Evolutionary conservation across 176 grass and related monocot genomes (phyloP).

Genomic region (Avena sativa): DNA sequence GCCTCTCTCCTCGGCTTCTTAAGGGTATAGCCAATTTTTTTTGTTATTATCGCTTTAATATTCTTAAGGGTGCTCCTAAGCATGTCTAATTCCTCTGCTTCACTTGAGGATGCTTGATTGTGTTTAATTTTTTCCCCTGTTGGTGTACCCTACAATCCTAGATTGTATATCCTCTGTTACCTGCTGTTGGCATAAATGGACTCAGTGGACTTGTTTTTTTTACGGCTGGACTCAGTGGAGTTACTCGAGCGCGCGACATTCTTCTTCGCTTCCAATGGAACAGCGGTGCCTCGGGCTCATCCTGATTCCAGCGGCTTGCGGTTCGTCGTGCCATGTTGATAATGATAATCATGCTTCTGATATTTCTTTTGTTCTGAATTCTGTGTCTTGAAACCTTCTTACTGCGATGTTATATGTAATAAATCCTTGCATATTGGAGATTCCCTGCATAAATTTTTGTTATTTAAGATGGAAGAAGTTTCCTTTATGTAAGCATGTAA

Average conservation of each 20-base stretch:
- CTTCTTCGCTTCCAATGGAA: slow-evolving; percentile 48
- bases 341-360: neutral
- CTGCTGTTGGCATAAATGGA: slow-evolving; percentile 32
- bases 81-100: neutral
- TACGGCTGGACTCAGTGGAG: slow-evolving; percentile 73
- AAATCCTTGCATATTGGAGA: neutral
- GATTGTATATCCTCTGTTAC: neutral
- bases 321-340: slow-evolving; percentile 84
- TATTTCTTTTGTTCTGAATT: neutral
- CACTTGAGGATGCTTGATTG: neutral
- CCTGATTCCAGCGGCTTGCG: slow-evolving; percentile 76
- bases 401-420: neutral
- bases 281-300: slow-evolving; percentile 86
- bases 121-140: neutral
- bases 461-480: neutral
- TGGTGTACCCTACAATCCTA: neutral
- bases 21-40: neutral
- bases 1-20: too few species aligned
- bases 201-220: too few species aligned
- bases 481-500: neutral
- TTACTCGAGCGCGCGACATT: slow-evolving; percentile 56
- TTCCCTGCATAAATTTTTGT: neutral
- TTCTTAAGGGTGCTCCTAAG: neutral
- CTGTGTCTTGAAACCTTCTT: slow-evolving; percentile 2
- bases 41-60: neutral